phyloP scores from a whole-genome alignment of 192 early-diverging fungal species.

The Umbelopsis ramanniana region DNA sequence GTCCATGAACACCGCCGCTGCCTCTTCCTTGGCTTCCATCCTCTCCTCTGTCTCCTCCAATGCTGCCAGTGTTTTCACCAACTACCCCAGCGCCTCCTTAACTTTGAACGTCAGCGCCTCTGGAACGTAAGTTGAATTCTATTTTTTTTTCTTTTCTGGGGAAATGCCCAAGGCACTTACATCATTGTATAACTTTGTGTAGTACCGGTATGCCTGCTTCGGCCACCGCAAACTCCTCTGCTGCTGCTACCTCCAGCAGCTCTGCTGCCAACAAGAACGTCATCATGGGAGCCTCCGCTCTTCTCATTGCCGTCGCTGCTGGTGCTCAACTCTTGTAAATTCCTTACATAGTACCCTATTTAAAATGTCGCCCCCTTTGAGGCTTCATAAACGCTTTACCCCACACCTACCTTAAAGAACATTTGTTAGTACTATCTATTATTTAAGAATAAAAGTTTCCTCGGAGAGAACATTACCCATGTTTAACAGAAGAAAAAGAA shows the following conservation, averaged over 20 bases:
- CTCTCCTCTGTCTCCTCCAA: neutral
- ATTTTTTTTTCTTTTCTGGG: neutral
- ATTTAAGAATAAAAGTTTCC: too few relatives aligned
- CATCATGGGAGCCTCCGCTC: neutral
- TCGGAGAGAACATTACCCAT: too few relatives aligned
- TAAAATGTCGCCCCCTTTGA: too few relatives aligned
- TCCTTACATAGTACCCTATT: neutral
- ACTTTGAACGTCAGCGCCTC: neutral
- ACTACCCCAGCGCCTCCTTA: neutral
- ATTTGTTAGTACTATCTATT: too few relatives aligned
- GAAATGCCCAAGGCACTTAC: neutral
- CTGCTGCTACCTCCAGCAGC: neutral
- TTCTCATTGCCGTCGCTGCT: neutral
- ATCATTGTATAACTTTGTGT: neutral
- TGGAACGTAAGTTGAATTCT: constrained; percentile 2
- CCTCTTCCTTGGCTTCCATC: neutral
- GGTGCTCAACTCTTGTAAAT: constrained; percentile 1
- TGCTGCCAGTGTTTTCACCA: neutral
- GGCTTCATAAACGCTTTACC: neutral
- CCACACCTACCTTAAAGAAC: too few relatives aligned
- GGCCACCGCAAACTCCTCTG: neutral
- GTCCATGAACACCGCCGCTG: neutral
- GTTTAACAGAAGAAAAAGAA: too few relatives aligned
- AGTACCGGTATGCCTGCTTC: neutral
- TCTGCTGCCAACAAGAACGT: neutral